Evolutionary conservation across 169 alveolate genomes (phyloP), one percentile per base, ranked within the genome.

Genomic region (Eimeria necatrix): DNA sequence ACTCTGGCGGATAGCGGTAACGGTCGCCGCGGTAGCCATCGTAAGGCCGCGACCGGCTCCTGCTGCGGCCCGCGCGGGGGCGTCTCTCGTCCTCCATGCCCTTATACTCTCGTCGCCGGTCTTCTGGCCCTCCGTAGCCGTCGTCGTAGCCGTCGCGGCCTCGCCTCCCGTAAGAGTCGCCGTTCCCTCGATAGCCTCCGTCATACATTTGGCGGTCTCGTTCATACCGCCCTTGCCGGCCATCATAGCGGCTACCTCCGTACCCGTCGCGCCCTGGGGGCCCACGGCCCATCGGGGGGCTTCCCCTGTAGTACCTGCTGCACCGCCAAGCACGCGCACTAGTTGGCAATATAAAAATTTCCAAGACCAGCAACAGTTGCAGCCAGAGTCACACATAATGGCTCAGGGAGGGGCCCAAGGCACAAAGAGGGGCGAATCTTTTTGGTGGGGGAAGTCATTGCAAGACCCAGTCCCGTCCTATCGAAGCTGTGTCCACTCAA

Each of bases 21-120:
- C 92, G 92, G 60, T 84, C 92, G 53, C 92, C 92, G 60, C 92
- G 92, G 22, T 84, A 84, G 48, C 78, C 92, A 59, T 84, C 92
- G 48, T 84, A 59, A 6, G 92, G 92, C 92, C 92, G 26, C 92
- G 92, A 84, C 71, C 92, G 59, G 92, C 92, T 84, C 59, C 92
- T 84, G 80, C 92, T 84, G 56, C 92, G 74, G 2, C 92, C 92
- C 20, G 56, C 92, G 71, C 78, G 92, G 5, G 59, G 61, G 24
- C 80, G 80, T n/a, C 80, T 22, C 7, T 84, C 92, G 51, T 84
- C 80, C 16, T 41, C 80, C 41, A 41, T 46, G 85, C 78, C 92
- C 14, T 78, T 51, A 41, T 84, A 84, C 14, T 84, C 92, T 14
- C 92, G 92, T 48, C 92, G 52, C 24, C 71, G 41, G 49, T 84